Percentiles rank a stretch among this genome's conserved stretches.
Evolutionary conservation across 371 early-diverging fungal species (phyloP).

Genomic region (Mucor circinelloides): DNA sequence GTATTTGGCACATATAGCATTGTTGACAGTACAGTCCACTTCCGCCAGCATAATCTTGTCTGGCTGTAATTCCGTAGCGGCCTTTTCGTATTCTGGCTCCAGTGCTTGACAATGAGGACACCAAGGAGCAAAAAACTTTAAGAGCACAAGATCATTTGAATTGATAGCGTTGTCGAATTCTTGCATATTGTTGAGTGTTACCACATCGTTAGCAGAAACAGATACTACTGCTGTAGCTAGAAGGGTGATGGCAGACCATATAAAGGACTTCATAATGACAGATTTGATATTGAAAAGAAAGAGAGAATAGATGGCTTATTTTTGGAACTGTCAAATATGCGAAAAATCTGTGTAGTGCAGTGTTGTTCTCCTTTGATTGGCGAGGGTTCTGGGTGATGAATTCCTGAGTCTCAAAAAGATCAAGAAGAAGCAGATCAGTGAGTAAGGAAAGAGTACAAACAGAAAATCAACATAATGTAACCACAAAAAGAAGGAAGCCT

Average conservation of each 20-base stretch:
- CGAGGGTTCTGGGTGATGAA: too few species aligned
- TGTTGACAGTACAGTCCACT: conserved; percentile 91
- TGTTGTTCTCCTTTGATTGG: neutral
- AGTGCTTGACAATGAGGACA: conserved; percentile 89
- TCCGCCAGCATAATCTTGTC: conserved; percentile 75
- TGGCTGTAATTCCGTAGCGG: conserved; percentile 68
- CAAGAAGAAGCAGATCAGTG: too few species aligned
- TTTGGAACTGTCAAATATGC: neutral
- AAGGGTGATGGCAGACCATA: neutral
- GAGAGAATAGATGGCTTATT: neutral
- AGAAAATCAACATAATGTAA: too few species aligned
- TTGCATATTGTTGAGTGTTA: conserved; percentile 14
- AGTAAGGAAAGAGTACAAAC: too few species aligned
- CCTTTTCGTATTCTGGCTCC: conserved; percentile 81
- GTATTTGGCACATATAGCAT: conserved; percentile 74
- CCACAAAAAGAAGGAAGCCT: too few species aligned
- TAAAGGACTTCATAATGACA: neutral
- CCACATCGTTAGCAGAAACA: neutral
- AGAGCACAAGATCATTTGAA: conserved; percentile 70
- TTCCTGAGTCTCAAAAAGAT: too few species aligned
- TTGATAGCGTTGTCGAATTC: conserved; percentile 66
- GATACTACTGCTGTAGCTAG: neutral
- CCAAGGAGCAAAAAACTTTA: conserved; percentile 94
- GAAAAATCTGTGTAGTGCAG: neutral
- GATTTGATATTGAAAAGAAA: neutral